Evolutionary conservation across 352 stramenopile genomes (phyloP), one percentile per base, ranked within the genome.

Genomic region (Globisporangium uncinulatum): DNA sequence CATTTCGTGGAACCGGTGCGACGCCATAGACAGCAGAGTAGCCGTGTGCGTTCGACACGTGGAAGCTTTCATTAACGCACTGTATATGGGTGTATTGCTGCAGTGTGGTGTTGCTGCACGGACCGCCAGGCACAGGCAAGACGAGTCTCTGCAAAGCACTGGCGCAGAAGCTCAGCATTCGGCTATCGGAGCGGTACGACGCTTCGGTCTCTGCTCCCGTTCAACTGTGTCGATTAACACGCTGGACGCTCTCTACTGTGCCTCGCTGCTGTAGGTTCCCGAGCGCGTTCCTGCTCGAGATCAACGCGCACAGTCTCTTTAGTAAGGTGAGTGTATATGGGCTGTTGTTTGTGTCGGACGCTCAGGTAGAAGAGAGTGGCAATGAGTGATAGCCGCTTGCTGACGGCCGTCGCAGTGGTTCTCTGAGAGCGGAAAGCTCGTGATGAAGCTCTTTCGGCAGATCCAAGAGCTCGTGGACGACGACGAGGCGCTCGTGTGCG

Each of bases 221-320:
- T 9, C 31, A 4, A 39, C 46, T 51, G 43, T 4, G 24, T 29
- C 24, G 24, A 29, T 29, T 4, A 4, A 4, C 2, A 29, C 24
- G 24, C 24, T 29, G 1, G 24, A 29, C 24, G 24, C 24, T 29
- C 24, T 9, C 8, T 48, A 24, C 21, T 14, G n/a, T 3, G 8
- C 19, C 34, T 19, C 10, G 10, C 19, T 56, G 17, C 14, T 46
- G 21, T 21, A 88, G 80, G 59, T 90, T 75, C 43, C 66, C 72
- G 19, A 83, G 77, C 37, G 81, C 85, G 19, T 73, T 83, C 24
- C 60, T 98, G 20, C 62, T 98, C 13, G 92, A 98, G 62, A 94
- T 98, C 54, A 96, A 97, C 31, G 89, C 87, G 9, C 92, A 98
- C 69, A 96, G 83, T 24, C 78, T 98, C 10, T 98, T 98, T 20